Conservation (phyloP, 106 monocot genomes). For the Platanthera zijinensis region DNA sequence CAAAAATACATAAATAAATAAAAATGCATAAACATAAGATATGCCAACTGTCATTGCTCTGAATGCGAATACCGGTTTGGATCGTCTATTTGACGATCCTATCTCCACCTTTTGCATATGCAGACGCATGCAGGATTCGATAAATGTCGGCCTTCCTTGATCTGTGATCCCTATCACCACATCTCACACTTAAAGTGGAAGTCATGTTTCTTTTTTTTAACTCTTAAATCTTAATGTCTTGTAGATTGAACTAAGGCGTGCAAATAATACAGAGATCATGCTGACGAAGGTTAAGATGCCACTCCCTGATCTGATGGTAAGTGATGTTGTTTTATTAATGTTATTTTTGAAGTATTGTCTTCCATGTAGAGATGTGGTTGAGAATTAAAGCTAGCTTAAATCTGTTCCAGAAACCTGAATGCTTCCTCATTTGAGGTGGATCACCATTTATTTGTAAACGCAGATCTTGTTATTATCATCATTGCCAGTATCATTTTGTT, state of each 20-base stretch:
- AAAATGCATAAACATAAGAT: too few relatives aligned
- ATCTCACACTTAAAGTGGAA: not conserved
- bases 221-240: slow-evolving; percentile 3
- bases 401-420: not conserved
- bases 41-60: too few relatives aligned
- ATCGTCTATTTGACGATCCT: too few relatives aligned
- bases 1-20: too few relatives aligned
- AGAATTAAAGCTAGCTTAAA: not conserved
- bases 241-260: slow-evolving; percentile 12
- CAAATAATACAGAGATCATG: slow-evolving; percentile 15
- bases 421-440: not conserved
- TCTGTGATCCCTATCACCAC: too few relatives aligned
- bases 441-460: not conserved
- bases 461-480: not conserved
- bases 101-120: too few relatives aligned
- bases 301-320: slow-evolving; percentile 11
- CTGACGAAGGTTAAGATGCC: slow-evolving; percentile 14
- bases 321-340: not conserved
- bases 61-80: too few relatives aligned
- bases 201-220: not conserved
- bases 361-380: not conserved
- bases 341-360: not conserved
- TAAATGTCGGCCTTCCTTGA: too few relatives aligned
- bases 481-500: not conserved
- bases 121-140: too few relatives aligned